Evolutionary conservation across 495 filamentous ascomycete species (phyloP).

Genomic region (Neurospora hispaniola): DNA sequence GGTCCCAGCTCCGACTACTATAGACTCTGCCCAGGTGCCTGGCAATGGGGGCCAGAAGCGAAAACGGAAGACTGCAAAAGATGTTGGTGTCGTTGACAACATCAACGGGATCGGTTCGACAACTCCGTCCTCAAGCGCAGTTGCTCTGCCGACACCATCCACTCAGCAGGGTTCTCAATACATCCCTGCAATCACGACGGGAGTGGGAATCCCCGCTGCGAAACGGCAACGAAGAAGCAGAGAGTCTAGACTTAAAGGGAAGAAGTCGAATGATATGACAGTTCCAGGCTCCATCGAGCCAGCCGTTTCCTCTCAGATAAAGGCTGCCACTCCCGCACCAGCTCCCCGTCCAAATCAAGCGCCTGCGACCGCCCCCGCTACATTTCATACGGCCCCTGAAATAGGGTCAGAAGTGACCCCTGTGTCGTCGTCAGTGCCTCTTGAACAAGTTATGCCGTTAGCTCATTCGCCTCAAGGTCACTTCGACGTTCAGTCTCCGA

Average conservation of each 20-base stretch:
- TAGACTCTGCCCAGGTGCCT: constrained; percentile 1
- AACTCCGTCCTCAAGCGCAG: background rate
- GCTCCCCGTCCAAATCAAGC: background rate
- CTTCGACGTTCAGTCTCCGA: constrained; percentile 23
- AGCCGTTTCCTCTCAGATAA: background rate
- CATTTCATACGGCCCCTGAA: background rate
- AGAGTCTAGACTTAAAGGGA: constrained; percentile 6
- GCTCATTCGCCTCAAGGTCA: constrained; percentile 13
- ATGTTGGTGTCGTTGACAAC: background rate
- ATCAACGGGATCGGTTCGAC: background rate
- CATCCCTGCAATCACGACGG: background rate
- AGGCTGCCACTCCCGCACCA: background rate
- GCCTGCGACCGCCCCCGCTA: background rate
- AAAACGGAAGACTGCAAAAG: constrained; percentile 16
- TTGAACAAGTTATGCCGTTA: constrained; percentile 11
- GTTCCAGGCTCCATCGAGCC: background rate
- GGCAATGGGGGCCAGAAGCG: constrained; percentile 14
- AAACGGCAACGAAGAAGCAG: constrained; percentile 20
- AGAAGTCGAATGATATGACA: constrained; percentile 1
- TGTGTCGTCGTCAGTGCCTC: background rate
- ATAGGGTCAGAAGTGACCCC: background rate
- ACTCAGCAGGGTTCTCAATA: background rate
- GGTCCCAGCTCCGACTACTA: constrained; percentile 2
- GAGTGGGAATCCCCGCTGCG: constrained; percentile 6
- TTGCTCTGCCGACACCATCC: background rate